A percentile compares a stretch with the other conserved stretches of the same genome.
phyloP scores from a whole-genome alignment of 768 basidiomycete species.

The Termitomyces sp. region DNA sequence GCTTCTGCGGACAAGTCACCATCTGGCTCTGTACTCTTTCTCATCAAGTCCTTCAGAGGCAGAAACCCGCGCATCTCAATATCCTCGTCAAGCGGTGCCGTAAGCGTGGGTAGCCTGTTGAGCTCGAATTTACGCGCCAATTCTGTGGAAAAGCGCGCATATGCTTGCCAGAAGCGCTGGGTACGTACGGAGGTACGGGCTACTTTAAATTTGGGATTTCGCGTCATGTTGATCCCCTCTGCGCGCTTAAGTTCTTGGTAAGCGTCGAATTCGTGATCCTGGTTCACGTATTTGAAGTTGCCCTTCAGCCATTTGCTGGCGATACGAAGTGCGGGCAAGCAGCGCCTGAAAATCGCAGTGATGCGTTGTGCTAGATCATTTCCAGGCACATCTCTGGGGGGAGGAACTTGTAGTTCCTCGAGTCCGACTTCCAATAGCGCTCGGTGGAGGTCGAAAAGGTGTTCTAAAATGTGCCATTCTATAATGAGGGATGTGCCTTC shows the following conservation, averaged over 20 bases:
- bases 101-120: constrained; percentile 50
- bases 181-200: constrained; percentile 34
- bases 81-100: constrained; percentile 80
- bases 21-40: constrained; percentile 21
- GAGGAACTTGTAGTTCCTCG: constrained; percentile 52
- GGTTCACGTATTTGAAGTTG: constrained; percentile 63
- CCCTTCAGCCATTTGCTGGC: constrained; percentile 84
- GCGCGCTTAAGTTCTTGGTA: constrained; percentile 25
- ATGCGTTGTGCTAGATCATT: constrained; percentile 75
- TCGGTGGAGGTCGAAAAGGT: constrained; percentile 61
- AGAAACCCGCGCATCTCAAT: constrained; percentile 82
- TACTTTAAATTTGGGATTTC: constrained; percentile 25
- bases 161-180: constrained; percentile 66
- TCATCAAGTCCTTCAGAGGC: constrained; percentile 66
- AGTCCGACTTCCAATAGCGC: constrained; percentile 62
- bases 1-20: constrained; percentile 17
- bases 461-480: constrained; percentile 63
- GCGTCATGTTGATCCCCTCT: constrained; percentile 22
- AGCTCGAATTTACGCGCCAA: constrained; percentile 67
- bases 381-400: constrained; percentile 48
- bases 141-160: constrained; percentile 57
- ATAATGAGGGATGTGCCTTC: constrained; percentile 32
- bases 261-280: constrained; percentile 34
- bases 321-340: constrained; percentile 82
- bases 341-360: constrained; percentile 79